Evolutionary conservation across 306 rosid species (phyloP), one percentile per base, ranked within the genome.

Genomic region (Luffa acutangula): DNA sequence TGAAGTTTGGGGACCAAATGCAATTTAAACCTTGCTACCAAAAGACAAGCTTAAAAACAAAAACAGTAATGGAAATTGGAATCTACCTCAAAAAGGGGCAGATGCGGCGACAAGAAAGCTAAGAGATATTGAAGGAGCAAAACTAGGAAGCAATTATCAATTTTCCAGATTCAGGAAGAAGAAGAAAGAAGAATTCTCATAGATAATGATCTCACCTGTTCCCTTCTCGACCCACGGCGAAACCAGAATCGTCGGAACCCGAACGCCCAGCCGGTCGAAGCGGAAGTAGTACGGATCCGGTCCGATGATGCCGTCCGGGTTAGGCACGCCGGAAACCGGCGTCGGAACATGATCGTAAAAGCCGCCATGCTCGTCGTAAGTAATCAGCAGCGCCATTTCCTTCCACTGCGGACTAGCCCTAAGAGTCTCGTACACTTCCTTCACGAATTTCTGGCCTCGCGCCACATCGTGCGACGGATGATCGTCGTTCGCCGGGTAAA

Each of bases 391-490:
- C 0, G 97, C 97, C 90, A 89, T 92, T 72, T 94, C 95, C 77
- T 92, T 85, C 98, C 98, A 94, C 87, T 94, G 98, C 14, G 98
- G 98, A 78, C 97, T 92, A 11, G 83, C 85, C 81, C 98, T 91
- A 43, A 94, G 83, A 3, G 85, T 69, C 84, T 94, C 98, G 65
- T 94, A 94, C 46, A 94, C 97, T 80, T 92, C 97, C 92, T 94
- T 92, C 81, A 94, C 93, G 37, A 92, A 87, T 85, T 62, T 87
- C 91, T 94, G 98, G 57, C 97, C 98, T 2, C 37, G 20, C 36
- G 97, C 97, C 79, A 94, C 95, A 57, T 94, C 97, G 57, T 94
- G 98, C n/a, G 98, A 92, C 0, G 98, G 98, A 46, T 94, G 98
- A 14, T 94, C 97, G 31, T 94, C 98, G 53, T 94, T 94, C 17